Conservation (phyloP, 805 yeast genomes). For the Hanseniaspora nectarophila region DNA sequence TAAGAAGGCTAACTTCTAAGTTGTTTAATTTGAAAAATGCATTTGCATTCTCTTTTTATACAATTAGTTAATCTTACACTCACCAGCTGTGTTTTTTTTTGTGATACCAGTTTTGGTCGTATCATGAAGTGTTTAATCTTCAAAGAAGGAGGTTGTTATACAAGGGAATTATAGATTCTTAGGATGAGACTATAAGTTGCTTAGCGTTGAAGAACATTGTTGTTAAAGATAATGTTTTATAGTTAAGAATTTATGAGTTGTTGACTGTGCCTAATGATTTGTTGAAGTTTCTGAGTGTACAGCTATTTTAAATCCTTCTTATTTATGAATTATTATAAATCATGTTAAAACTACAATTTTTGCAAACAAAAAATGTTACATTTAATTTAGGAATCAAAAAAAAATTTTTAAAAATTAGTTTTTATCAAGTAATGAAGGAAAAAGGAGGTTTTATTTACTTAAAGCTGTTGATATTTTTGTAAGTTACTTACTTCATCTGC, state of each 20-base stretch:
- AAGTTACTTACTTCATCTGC: background rate
- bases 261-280: constrained; percentile 13
- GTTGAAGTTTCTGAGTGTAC: constrained; percentile 10
- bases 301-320: background rate
- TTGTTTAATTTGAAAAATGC: background rate
- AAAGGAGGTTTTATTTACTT: background rate
- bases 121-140: background rate
- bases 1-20: constrained; percentile 33
- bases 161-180: constrained; percentile 13
- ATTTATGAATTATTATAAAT: constrained; percentile 1
- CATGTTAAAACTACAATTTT: background rate
- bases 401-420: background rate
- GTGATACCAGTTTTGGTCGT: background rate
- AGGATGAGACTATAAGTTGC: constrained; percentile 15
- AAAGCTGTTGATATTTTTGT: background rate
- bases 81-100: too few species aligned
- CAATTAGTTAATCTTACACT: constrained; percentile 21
- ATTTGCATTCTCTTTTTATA: too few species aligned
- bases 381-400: background rate
- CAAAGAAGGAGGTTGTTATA: background rate
- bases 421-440: background rate
- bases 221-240: background rate
- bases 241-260: constrained; percentile 13
- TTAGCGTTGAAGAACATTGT: constrained; percentile 12
- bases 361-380: background rate